Conservation (phyloP, 805 yeast species). For the Yarrowia alimentaria region DNA sequence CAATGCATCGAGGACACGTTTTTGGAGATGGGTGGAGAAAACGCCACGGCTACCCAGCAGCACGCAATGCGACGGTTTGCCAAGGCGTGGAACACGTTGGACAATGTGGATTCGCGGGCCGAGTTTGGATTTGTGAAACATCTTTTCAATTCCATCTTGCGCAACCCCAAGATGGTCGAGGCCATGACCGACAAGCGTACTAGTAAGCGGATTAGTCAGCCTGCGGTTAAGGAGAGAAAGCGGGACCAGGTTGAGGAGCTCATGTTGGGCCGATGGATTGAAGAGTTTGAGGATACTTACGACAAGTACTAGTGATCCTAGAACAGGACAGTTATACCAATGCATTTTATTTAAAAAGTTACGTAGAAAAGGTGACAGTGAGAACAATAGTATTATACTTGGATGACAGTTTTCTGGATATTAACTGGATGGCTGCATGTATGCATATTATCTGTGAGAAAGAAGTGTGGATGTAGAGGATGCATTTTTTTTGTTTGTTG, state of each 20-base stretch:
- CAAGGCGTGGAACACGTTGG: conserved; percentile 26
- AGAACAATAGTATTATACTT: no score
- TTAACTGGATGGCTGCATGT: no score
- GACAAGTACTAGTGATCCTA: background rate
- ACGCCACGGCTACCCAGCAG: conserved; percentile 1
- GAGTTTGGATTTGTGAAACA: conserved; percentile 21
- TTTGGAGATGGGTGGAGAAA: conserved; percentile 18
- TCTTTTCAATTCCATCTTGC: conserved; percentile 14
- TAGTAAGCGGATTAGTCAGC: background rate
- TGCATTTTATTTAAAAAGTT: no score
- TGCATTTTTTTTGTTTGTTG: no score
- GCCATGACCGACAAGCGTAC: conserved; percentile 24
- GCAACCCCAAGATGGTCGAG: conserved; percentile 16
- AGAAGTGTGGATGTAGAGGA: no score
- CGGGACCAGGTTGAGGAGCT: conserved; percentile 45
- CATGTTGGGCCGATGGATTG: conserved; percentile 52
- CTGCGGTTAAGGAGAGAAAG: conserved; percentile 15
- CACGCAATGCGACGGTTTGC: conserved; percentile 20
- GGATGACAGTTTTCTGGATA: no score
- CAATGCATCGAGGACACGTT: conserved; percentile 20
- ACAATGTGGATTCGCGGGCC: conserved; percentile 8
- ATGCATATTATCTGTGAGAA: no score
- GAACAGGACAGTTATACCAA: no score
- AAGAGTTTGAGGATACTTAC: conserved; percentile 25
- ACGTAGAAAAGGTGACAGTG: no score